phyloP scores from a whole-genome alignment of 192 early-diverging fungal genomes.

The Phlyctochytrium planicorne region DNA sequence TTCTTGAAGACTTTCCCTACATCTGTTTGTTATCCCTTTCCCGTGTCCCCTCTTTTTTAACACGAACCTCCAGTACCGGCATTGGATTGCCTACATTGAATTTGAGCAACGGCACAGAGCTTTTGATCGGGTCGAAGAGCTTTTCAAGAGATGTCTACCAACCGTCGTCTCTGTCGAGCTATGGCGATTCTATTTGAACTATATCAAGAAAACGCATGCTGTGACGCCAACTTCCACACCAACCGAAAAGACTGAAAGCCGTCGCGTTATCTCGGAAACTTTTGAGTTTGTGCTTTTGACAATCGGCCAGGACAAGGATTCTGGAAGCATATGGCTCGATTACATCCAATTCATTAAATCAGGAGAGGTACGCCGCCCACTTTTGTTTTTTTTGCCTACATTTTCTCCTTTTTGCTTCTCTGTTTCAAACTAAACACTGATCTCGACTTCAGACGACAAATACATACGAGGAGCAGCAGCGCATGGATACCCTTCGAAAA shows the following conservation, averaged over 20 bases:
- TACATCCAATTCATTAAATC: slow-evolving; percentile 80
- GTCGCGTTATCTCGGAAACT: slow-evolving; percentile 70
- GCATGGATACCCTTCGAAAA: slow-evolving; percentile 79
- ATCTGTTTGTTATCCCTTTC: too few species aligned
- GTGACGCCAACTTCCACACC: slow-evolving; percentile 44
- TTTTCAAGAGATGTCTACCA: slow-evolving; percentile 80
- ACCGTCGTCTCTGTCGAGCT: slow-evolving; percentile 83
- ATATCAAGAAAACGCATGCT: slow-evolving; percentile 74
- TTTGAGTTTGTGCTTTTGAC: slow-evolving; percentile 88
- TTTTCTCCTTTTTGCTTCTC: neutral
- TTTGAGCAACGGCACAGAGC: slow-evolving; percentile 78
- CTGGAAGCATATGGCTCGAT: slow-evolving; percentile 85
- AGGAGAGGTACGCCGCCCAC: slow-evolving; percentile 55
- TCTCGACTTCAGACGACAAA: slow-evolving; percentile 45
- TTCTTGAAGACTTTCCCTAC: slow-evolving; percentile 4
- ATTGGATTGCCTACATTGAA: slow-evolving; percentile 77
- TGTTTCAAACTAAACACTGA: neutral
- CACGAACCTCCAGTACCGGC: slow-evolving; percentile 54
- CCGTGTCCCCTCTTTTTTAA: neutral
- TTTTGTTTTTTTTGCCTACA: neutral
- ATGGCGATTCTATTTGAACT: slow-evolving; percentile 86
- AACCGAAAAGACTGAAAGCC: slow-evolving; percentile 56
- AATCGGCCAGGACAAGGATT: slow-evolving; percentile 85
- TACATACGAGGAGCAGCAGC: slow-evolving; percentile 88
- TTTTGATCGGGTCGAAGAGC: slow-evolving; percentile 73